Conservation (phyloP, 257 asterid genomes). For the Mentha longifolia region DNA sequence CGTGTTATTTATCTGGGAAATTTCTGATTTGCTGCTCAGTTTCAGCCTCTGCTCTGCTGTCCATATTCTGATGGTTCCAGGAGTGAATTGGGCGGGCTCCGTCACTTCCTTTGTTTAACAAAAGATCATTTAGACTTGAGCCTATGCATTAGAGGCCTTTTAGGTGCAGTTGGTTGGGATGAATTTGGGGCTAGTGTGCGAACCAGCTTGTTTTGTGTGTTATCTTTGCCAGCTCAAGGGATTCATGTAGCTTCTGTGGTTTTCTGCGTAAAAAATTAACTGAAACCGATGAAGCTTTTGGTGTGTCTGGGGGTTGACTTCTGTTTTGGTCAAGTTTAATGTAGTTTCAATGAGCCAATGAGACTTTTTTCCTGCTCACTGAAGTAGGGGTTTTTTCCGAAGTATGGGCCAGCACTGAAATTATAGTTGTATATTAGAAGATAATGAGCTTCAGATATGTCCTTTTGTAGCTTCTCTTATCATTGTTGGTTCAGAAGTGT, state of each 20-base stretch:
- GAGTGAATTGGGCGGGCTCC: background rate
- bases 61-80: constrained; percentile 19
- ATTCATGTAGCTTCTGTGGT: constrained; percentile 9
- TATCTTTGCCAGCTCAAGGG: constrained; percentile 7
- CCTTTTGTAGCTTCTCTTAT: constrained; percentile 36
- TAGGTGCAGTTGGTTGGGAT: constrained; percentile 20
- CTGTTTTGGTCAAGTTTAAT: constrained; percentile 19
- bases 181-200: constrained; percentile 29
- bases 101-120: background rate
- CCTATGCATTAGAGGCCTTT: constrained; percentile 1
- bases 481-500: constrained; percentile 27
- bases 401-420: constrained; percentile 23
- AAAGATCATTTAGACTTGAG: background rate
- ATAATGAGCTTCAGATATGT: constrained; percentile 30
- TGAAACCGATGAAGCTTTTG: constrained; percentile 22
- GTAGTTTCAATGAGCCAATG: constrained; percentile 28
- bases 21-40: background rate
- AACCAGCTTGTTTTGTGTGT: constrained; percentile 13
- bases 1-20: background rate
- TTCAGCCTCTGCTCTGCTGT: background rate
- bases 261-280: constrained; percentile 4
- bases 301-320: constrained; percentile 19
- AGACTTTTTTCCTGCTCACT: background rate
- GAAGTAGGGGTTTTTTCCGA: constrained; percentile 22
- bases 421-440: constrained; percentile 11